A percentile compares a stretch with the other conserved stretches of the same genome.
Conservation (phyloP, 2,329 filamentous ascomycete genomes). For the Piedraia hortae region DNA sequence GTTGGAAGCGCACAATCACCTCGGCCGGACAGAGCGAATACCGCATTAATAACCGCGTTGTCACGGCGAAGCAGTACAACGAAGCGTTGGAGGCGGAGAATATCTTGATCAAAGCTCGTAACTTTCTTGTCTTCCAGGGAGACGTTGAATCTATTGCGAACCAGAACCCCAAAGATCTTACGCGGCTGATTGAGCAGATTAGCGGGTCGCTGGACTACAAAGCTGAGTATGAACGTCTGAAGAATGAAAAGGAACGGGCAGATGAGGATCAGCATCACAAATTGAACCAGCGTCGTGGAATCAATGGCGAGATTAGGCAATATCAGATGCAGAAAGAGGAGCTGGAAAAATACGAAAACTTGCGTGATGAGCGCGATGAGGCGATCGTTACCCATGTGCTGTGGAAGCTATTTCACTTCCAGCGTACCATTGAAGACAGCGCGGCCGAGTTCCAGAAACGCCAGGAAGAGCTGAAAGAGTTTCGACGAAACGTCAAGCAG, state of each 20-base stretch:
- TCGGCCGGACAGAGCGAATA: conserved; percentile 76
- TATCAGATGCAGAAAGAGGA: conserved; percentile 93
- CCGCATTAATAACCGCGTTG: conserved; percentile 75
- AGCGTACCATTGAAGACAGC: conserved; percentile 77
- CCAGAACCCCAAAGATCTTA: conserved; percentile 81
- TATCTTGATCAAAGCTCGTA: conserved; percentile 90
- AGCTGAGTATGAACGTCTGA: conserved; percentile 73
- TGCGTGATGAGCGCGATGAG: conserved; percentile 68
- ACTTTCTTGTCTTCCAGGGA: conserved; percentile 94
- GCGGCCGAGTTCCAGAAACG: conserved; percentile 74
- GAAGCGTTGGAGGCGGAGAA: conserved; percentile 77
- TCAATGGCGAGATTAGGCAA: conserved; percentile 93
- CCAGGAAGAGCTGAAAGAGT: conserved; percentile 83
- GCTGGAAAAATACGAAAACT: conserved; percentile 75
- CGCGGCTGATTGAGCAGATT: conserved; percentile 84
- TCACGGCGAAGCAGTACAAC: conserved; percentile 81
- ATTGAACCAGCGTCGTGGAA: conserved; percentile 65
- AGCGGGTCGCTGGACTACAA: conserved; percentile 91
- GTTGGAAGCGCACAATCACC: conserved; percentile 89
- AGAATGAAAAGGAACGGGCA: conserved; percentile 61
- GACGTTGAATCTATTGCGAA: conserved; percentile 93
- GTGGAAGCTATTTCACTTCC: conserved; percentile 92
- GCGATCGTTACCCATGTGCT: conserved; percentile 81
- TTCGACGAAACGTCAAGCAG: conserved; percentile 61
- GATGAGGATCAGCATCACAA: conserved; percentile 72